Conservation (phyloP, 371 early-diverging fungal species). For the Chytridium lagenaria region DNA sequence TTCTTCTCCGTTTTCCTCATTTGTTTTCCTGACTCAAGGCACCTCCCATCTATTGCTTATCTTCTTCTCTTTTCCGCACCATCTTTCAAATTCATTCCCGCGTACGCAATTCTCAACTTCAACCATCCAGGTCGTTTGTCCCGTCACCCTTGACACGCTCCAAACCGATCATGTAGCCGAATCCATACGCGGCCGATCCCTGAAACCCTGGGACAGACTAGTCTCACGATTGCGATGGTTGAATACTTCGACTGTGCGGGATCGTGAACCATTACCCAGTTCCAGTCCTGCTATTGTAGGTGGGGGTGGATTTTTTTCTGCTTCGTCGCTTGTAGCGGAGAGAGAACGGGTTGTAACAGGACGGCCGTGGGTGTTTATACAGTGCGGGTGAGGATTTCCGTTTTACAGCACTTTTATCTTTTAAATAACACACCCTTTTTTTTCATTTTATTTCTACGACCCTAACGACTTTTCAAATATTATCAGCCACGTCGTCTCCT, state of each 20-base stretch:
- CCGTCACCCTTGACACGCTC: neutral
- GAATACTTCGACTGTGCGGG: neutral
- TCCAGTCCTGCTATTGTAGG: neutral
- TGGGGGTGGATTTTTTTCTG: conserved; percentile 5
- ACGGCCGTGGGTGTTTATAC: conserved; percentile 5
- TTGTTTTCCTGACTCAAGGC: too few species aligned
- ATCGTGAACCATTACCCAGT: neutral
- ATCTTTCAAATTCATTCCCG: too few species aligned
- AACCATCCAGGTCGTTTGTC: conserved; percentile 5
- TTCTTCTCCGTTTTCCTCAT: too few species aligned
- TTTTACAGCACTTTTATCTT: neutral
- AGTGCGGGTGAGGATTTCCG: neutral
- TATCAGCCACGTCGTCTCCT: conserved; percentile 8
- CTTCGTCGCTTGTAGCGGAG: neutral
- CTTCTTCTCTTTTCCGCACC: too few species aligned
- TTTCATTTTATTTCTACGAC: neutral
- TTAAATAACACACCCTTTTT: neutral
- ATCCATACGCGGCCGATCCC: neutral
- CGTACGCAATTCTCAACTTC: too few species aligned
- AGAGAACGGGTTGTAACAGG: neutral
- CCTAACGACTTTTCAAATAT: neutral
- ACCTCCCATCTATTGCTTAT: too few species aligned
- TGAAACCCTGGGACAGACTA: conserved; percentile 8
- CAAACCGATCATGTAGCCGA: conserved; percentile 11
- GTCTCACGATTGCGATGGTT: neutral